Evolutionary conservation across 352 stramenopile genomes (phyloP).

Genomic region (Phytophthora vignae): DNA sequence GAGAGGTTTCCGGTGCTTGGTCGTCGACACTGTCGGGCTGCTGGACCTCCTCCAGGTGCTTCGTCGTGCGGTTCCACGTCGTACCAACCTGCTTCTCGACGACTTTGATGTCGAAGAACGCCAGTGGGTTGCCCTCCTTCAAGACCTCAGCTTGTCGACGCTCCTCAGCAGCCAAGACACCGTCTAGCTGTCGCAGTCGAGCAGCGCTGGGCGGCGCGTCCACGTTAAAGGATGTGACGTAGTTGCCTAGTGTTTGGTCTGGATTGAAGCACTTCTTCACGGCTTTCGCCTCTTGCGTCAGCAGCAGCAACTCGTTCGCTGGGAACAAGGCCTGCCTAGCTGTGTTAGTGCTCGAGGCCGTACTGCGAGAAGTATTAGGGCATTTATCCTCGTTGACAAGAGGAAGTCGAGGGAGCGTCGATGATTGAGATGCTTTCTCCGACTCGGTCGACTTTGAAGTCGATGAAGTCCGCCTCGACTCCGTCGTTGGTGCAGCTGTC

Average conservation of each 20-base stretch:
- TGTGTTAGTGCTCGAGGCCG: neutral
- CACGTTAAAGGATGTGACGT: conserved; percentile 59
- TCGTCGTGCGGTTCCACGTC: conserved; percentile 20
- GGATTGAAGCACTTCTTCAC: conserved; percentile 30
- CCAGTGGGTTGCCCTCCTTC: conserved; percentile 72
- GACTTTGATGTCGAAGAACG: conserved; percentile 58
- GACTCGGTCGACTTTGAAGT: neutral
- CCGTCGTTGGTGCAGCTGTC: neutral
- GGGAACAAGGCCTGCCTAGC: conserved; percentile 44
- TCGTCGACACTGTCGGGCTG: neutral
- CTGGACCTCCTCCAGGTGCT: conserved; percentile 3
- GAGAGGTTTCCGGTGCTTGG: neutral
- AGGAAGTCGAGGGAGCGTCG: conserved; percentile 3
- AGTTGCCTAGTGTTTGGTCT: conserved; percentile 51
- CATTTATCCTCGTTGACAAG: neutral
- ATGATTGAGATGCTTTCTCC: neutral
- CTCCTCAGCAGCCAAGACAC: conserved; percentile 46
- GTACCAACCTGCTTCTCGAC: conserved; percentile 32
- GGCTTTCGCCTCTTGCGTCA: conserved; percentile 30
- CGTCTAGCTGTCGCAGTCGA: conserved; percentile 39
- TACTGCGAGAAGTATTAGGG: neutral
- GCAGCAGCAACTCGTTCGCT: conserved; percentile 67
- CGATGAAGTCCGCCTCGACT: neutral
- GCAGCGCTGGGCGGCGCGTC: conserved; percentile 53
- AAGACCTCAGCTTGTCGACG: conserved; percentile 40